These are phyloP conservation scores for Apophysomyces elegans DNA, from an alignment of 371 early-diverging fungal genomes.

Conservation along the genomic window DNA sequence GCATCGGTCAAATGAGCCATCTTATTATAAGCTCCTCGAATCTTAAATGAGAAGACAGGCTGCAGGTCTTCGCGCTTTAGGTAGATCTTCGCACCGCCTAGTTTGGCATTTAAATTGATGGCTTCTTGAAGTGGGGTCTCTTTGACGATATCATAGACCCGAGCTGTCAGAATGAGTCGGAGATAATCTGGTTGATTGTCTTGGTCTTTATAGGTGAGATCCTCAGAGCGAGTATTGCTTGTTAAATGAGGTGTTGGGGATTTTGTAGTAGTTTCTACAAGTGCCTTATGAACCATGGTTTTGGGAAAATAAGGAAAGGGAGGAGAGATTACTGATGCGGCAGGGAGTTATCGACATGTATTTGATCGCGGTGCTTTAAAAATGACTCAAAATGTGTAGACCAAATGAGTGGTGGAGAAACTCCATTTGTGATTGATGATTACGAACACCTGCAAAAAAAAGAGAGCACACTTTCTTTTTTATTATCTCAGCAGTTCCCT, in stretches of 20 bases:
- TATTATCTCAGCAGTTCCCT: too few relatives aligned
- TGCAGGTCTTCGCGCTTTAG: slow-evolving; percentile 97
- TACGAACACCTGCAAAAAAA: too few relatives aligned
- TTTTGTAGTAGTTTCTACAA: slow-evolving; percentile 31
- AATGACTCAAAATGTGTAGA: slow-evolving; percentile 9
- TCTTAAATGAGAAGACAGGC: slow-evolving; percentile 97
- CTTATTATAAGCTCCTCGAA: slow-evolving; percentile 95
- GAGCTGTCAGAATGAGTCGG: slow-evolving; percentile 86
- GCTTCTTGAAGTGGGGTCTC: slow-evolving; percentile 90
- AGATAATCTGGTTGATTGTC: slow-evolving; percentile 78
- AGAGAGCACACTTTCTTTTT: too few relatives aligned
- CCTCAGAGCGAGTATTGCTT: slow-evolving; percentile 12
- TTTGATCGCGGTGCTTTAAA: slow-evolving; percentile 10
- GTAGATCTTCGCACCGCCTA: slow-evolving; percentile 66
- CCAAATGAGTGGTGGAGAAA: slow-evolving; percentile 6
- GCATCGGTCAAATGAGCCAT: slow-evolving; percentile 77
- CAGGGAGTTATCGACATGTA: neutral
- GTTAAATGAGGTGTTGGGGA: slow-evolving; percentile 29
- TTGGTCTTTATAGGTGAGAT: slow-evolving; percentile 1
- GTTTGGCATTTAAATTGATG: slow-evolving; percentile 75
- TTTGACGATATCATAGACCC: slow-evolving; percentile 89
- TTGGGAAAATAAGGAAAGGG: neutral
- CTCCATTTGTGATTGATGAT: neutral
- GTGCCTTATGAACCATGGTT: slow-evolving; percentile 16
- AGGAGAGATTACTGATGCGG: neutral